phyloP scores from a whole-genome alignment of 1,284 basidiomycete genomes.

The Phylloboletellus chloephorus region DNA sequence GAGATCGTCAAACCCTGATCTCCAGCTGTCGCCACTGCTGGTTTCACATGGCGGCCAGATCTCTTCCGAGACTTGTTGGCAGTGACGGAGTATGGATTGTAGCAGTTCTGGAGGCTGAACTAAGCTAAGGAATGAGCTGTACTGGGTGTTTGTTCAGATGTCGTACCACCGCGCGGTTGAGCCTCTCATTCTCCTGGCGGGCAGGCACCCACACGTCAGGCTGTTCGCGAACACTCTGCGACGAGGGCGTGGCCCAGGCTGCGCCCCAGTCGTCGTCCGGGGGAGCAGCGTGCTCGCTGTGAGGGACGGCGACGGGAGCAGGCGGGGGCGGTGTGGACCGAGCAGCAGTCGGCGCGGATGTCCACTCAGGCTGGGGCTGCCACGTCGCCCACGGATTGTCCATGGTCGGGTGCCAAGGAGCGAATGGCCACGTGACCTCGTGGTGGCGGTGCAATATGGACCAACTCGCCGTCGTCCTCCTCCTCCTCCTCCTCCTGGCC shows the following conservation, averaged over 20 bases:
- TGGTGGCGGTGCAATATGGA: too few species aligned
- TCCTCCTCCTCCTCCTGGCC: too few species aligned
- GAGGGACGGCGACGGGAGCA: slow-evolving; percentile 1
- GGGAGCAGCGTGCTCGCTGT: too few species aligned
- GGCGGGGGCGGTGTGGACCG: slow-evolving; percentile 1
- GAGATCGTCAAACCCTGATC: slow-evolving; percentile 41
- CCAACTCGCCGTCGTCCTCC: slow-evolving; percentile 1
- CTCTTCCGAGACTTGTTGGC: slow-evolving; percentile 45
- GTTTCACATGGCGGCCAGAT: slow-evolving; percentile 41
- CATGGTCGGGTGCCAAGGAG: slow-evolving; percentile 35
- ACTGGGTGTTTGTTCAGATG: slow-evolving; percentile 10
- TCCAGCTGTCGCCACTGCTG: slow-evolving; percentile 31
- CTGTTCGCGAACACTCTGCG: slow-evolving; percentile 15
- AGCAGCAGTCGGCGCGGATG: too few species aligned
- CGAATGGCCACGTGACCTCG: slow-evolving; percentile 24
- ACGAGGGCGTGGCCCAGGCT: slow-evolving; percentile 32
- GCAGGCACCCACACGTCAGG: slow-evolving; percentile 69
- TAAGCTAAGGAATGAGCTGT: slow-evolving; percentile 24
- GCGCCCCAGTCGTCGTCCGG: slow-evolving; percentile 46
- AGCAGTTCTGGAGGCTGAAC: slow-evolving; percentile 63
- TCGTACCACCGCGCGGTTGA: slow-evolving; percentile 57
- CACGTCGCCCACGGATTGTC: slow-evolving; percentile 68
- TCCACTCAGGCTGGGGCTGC: too few species aligned
- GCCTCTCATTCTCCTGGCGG: slow-evolving; percentile 48
- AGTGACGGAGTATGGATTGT: slow-evolving; percentile 47